Evolutionary conservation across 148 eudicot genomes (phyloP), one percentile per base, ranked within the genome.

Genomic region (Chenopodium berlandieri): DNA sequence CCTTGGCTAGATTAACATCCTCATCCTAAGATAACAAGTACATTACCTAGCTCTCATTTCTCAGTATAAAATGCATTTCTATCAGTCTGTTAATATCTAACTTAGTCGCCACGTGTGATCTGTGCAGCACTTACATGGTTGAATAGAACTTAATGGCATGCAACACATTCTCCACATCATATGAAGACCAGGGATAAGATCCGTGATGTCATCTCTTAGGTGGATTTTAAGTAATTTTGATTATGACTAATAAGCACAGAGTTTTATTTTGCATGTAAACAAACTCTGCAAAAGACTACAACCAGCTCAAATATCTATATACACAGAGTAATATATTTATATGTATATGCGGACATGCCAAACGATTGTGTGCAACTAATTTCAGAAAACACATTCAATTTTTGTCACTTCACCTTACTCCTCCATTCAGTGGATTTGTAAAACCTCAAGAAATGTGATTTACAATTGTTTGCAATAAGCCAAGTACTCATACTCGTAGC

Each of bases 1-100:
- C 88, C 47, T 91, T 95, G 52, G 98, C 97, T 54, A 93, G 87
- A 85, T 91, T 95, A n/a, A 89, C 95, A 14, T 44, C 69, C 58
- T 22, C 65, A 31, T 46, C 78, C 13, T 68, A 70, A 62, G 13
- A 50, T 44, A 44, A 62, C 16, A 27, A 0, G 34, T 73, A 70
- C 27, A 13, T 22, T 22, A 63, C 2, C 37, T 14, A 77, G 37
- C 50, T 58, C 30, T 12, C 54, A 31, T 20, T 63, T 66, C 10
- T 48, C 46, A 74, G 25, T 23, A 19, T 4, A 19, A 9, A 1
- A 9, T 20, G 52, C 13, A 48, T 48, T 9, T 48, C 52, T 62
- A 62, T 54, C 16, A 0, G 4, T 62, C 65, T 62, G n/a, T 62
- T 12, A n/a, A 1, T 47, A 47, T 73, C 19, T 46, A 44, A 14